Conservation (phyloP, 2,329 filamentous ascomycete genomes). For the Colletotrichum sansevieriae region DNA sequence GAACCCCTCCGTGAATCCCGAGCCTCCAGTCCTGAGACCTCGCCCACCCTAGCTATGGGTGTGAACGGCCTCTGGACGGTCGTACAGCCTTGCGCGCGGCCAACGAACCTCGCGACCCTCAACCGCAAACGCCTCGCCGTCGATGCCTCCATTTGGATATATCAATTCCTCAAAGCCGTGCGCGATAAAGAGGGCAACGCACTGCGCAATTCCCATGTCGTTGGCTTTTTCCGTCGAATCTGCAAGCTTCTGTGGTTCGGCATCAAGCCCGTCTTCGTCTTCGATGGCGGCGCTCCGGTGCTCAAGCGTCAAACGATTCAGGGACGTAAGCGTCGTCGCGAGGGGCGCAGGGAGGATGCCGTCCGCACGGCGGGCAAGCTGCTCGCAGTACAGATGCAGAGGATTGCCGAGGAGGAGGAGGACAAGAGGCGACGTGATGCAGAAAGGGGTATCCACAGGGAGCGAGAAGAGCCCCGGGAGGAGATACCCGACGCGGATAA, state of each 20-base stretch:
- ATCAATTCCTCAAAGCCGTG: conserved; percentile 98
- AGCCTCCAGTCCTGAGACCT: conserved; percentile 1
- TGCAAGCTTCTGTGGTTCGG: conserved; percentile 98
- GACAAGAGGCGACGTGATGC: conserved; percentile 68
- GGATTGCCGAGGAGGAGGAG: conserved; percentile 87
- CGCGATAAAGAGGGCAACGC: conserved; percentile 99
- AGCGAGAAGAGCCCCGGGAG: conserved; percentile 70
- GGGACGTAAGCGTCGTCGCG: conserved; percentile 80
- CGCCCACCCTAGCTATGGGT: conserved; percentile 76
- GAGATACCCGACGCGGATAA: conserved; percentile 75
- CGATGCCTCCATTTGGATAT: conserved; percentile 99
- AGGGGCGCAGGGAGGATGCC: conserved; percentile 94
- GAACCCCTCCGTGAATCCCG: conserved; percentile 33
- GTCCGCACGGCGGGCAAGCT: conserved; percentile 90
- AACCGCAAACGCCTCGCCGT: conserved; percentile 97
- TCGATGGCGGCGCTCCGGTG: conserved; percentile 92
- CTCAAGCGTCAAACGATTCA: conserved; percentile 93
- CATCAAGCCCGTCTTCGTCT: conserved; percentile 96
- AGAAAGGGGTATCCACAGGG: conserved; percentile 58
- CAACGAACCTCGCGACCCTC: conserved; percentile 94
- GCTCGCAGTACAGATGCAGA: conserved; percentile 93
- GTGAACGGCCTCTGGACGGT: conserved; percentile 98
- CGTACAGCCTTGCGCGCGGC: conserved; percentile 92
- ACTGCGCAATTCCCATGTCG: conserved; percentile 92
- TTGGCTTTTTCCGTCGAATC: conserved; percentile 97